Base-by-base conservation (phyloP, 805 yeast species). In the Metschnikowia picachoensis region DNA sequence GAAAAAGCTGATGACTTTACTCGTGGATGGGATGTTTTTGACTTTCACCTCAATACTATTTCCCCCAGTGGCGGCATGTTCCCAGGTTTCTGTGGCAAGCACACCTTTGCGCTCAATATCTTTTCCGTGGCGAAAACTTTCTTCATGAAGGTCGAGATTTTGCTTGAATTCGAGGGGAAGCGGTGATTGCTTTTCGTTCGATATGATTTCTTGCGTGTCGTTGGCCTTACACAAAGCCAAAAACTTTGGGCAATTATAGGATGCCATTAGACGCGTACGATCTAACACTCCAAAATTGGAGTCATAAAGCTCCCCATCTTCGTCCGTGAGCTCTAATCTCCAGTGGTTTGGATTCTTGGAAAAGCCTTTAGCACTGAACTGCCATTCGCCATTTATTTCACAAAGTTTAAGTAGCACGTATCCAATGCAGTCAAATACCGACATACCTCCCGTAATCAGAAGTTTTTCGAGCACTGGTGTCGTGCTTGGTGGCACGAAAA, bases 251-350 rank as follows among this genome's bases (percentile, higher is more conserved):
- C 82, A 84, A 20, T 89, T 87, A 61, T 89, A 87, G 0, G 92
- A 80, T 2, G 81, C 70, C 27, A 94, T 70, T 4, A 70, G 57
- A 43, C 91, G 72, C 0, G 78, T 74, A 52, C 97, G 70, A 37
- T 85, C 92, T 45, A 94, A 68, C 1, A 91, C 80, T 1, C 98
- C 98, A 69, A 94, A 91, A 17, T 47, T 46, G 43, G 89, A 87
- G 55, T 95, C 99, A 44, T 88, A 90, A 33, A 87, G 83, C 41
- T 95, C 97, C 8, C 92, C 92, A 60, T 91, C 97, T 41, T 92
- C 98, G 61, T 94, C 99, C 1, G 86, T 90, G 17, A 92, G 72
- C 47, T 86, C 86, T 30, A 92, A 59, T 44, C 83, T 74, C 94
- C 95, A 89, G 48, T 66, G 64, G 56, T 85, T 84, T 0, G 91